phyloP scores from a whole-genome alignment of 768 basidiomycete genomes.

The Cystofilobasidium bisporidii region DNA sequence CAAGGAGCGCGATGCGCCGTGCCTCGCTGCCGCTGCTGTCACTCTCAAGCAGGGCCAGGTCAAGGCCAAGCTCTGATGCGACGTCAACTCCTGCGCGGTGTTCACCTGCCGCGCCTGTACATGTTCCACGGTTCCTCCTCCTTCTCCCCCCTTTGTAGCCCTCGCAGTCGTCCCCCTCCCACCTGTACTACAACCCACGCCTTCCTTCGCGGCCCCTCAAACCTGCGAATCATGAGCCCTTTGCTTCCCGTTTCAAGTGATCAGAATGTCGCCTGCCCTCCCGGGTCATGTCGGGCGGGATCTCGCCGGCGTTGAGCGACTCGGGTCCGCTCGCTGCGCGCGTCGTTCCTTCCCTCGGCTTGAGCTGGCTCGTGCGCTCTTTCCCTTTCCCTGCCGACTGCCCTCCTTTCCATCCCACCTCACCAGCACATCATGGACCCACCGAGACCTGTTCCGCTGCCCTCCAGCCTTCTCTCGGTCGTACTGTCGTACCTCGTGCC shows the following conservation, averaged over 20 bases:
- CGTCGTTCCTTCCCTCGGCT: no score
- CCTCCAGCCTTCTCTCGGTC: slow-evolving; percentile 24
- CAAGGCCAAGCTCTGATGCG: slow-evolving; percentile 44
- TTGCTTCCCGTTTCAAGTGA: no score
- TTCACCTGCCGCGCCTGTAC: neutral
- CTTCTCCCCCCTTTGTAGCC: neutral
- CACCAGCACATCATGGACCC: neutral
- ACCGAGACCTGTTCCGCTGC: slow-evolving; percentile 10
- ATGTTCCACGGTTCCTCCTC: no score
- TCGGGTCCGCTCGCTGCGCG: no score
- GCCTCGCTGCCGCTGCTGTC: slow-evolving; percentile 69
- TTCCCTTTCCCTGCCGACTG: neutral
- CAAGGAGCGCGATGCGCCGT: slow-evolving; percentile 67
- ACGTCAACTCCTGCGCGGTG: no score
- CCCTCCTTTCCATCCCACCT: neutral
- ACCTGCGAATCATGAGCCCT: no score
- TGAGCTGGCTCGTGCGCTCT: no score
- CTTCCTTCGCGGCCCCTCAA: no score
- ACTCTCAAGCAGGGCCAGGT: slow-evolving; percentile 49
- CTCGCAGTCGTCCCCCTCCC: neutral
- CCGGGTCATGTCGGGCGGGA: no score
- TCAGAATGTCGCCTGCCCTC: no score
- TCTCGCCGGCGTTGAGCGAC: no score
- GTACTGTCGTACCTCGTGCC: slow-evolving; percentile 35
- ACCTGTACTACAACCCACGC: no score